Evolutionary conservation across 495 filamentous ascomycete genomes (phyloP), one percentile per base, ranked within the genome.

Genomic region (Xylaria acuta): DNA sequence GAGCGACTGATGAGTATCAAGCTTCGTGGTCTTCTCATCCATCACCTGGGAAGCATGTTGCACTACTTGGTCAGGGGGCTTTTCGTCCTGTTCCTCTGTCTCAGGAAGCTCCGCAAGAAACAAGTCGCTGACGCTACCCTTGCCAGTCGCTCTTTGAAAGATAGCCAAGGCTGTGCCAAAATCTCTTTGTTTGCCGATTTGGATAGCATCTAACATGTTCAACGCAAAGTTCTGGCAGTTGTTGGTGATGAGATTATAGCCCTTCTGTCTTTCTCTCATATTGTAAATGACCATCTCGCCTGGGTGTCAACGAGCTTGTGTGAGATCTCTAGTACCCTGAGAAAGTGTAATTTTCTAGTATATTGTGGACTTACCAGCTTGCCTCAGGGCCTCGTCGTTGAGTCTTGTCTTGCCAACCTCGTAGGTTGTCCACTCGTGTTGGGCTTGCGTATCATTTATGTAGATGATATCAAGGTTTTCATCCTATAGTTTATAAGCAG

Each of bases 191-290:
- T 69, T 74, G 18, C 82, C 80, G 65, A 82, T 73, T 72, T 84
- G 80, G 43, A 86, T 83, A 47, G 81, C 81, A 56, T 86, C 79
- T 32, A 86, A 75, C 67, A 86, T 71, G 34, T 72, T 62, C n/a
- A 83, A 65, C 4, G 82, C 83, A 69, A 79, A 86, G 66, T 81
- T 85, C 74, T 86, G 84, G 72, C 84, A 86, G 78, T 86, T 86
- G 72, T 86, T 86, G 64, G 74, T 80, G 74, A 86, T 84, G 43
- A 86, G 73, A 72, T 84, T 83, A 77, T 86, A 86, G 14, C 73
- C 82, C 2, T 82, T 73, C 60, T 78, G 75, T 64, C 76, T 80
- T 27, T 68, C 63, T 45, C 84, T 72, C 80, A 86, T 85, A 67
- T 80, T 75, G 45, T 79, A 76, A 54, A 86, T 86, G 30, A 82